Base-by-base conservation (phyloP, 2,329 filamentous ascomycete species). In the Malbranchea zuffiana region DNA sequence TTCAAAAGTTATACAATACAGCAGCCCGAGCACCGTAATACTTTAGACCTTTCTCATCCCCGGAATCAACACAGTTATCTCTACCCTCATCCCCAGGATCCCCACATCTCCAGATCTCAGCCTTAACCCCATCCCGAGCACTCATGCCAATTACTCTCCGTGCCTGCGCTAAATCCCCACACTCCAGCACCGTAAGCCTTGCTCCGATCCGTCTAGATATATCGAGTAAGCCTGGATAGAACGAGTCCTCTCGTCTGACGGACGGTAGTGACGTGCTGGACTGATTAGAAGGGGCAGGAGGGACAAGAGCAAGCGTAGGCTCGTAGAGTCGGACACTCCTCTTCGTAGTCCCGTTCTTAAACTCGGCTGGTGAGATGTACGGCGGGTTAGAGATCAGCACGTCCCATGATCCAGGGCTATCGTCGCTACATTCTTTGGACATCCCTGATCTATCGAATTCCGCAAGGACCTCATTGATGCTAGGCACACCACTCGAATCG, bases 361-460 rank as follows among this genome's bases (percentile, higher is more conserved):
- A 86, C 5, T 72, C 73, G 3, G 54, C 47, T 0, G 67, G 62
- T 2, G 86, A 92, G 34, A 96, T 79, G 55, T 96, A 96, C 0
- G 90, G 90, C 11, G 90, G 90, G 51, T 98, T 98, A 1, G 82
- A 82, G 23, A 90, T 72, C 1, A 98, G 60, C 3, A 96, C 61
- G 44, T 92, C 41, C 37, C 34, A 43, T 11, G 32, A n/a, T 11
- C n/a, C n/a, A n/a, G 29, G 18, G 4, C 6, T 28, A 13, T 20
- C 6, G 2, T 16, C 6, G 12, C 16, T 3, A 5, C 8, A 8
- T n/a, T 19, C 15, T 6, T 15, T 19, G 20, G 26, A 21, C 17
- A 17, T 21, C 27, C 17, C n/a, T n/a, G n/a, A n/a, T n/a, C n/a
- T n/a, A n/a, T 25, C n/a, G 23, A 39, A 34, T 7, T 24, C 11